Evolutionary conservation across 164 flowering plant genomes (phyloP).

Genomic region (Magnolia changhungtana): DNA sequence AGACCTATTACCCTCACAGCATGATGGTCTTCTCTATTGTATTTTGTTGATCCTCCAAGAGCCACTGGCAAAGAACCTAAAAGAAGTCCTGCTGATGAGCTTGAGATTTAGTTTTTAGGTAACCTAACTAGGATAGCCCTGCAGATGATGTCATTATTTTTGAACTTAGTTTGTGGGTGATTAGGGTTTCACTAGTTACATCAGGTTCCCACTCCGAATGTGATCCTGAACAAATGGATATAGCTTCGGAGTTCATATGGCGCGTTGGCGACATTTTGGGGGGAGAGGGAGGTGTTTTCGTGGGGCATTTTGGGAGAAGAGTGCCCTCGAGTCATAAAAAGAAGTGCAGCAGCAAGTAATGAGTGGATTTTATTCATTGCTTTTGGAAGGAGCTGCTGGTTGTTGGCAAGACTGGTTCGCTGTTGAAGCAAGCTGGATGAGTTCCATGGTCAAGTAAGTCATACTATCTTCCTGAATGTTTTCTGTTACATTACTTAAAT

Average conservation of each 20-base stretch:
- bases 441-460: slow-evolving; percentile 32
- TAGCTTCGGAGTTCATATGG: not conserved
- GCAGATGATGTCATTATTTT: not conserved
- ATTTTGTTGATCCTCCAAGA: no score
- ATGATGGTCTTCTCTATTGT: no score
- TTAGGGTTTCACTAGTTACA: not conserved
- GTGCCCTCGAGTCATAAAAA: not conserved
- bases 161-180: not conserved
- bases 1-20: no score
- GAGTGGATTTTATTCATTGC: slow-evolving; percentile 12
- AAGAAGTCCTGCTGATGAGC: not conserved
- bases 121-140: not conserved
- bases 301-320: slow-evolving; percentile 1
- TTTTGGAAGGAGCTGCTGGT: slow-evolving; percentile 21
- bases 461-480: slow-evolving; percentile 13
- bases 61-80: not conserved
- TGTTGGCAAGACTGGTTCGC: slow-evolving; percentile 16
- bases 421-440: slow-evolving; percentile 23
- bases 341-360: slow-evolving; percentile 15
- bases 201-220: not conserved
- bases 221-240: not conserved
- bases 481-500: slow-evolving; percentile 13
- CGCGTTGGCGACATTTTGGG: not conserved
- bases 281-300: not conserved
- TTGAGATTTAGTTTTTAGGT: not conserved